Conservation (phyloP, 177 flowering plant species). For the Tripterygium wilfordii region DNA sequence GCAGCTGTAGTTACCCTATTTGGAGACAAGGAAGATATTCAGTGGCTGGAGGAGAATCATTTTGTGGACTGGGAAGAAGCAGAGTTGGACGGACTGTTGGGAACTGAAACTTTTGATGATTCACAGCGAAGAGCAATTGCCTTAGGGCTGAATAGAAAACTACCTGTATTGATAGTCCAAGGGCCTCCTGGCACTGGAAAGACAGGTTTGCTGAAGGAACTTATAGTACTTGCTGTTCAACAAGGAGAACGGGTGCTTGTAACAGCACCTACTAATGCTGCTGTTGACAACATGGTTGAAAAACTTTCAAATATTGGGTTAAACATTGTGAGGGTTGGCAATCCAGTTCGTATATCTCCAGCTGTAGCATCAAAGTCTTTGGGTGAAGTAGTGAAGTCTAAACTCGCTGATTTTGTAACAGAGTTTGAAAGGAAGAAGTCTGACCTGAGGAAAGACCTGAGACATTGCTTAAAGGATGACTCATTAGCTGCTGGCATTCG, state of each 20-base stretch:
- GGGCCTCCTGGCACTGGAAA: constrained; percentile 98
- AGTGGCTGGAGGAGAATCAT: constrained; percentile 54
- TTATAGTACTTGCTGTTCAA: constrained; percentile 62
- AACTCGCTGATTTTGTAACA: constrained; percentile 43
- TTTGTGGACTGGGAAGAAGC: constrained; percentile 57
- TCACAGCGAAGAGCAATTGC: constrained; percentile 73
- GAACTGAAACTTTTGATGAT: constrained; percentile 37
- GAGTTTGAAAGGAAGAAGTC: constrained; percentile 82
- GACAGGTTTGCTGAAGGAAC: constrained; percentile 69
- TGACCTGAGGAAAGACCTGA: constrained; percentile 69
- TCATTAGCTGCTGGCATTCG: constrained; percentile 94
- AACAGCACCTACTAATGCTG: constrained; percentile 99
- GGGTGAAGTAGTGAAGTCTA: constrained; percentile 61
- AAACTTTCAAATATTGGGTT: constrained; percentile 58
- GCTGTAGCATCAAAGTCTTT: constrained; percentile 82
- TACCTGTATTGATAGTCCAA: constrained; percentile 64
- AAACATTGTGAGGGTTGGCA: constrained; percentile 82
- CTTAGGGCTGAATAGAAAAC: constrained; percentile 71
- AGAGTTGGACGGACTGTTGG: constrained; percentile 26
- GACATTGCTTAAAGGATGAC: constrained; percentile 76
- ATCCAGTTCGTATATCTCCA: constrained; percentile 81
- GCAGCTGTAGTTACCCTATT: constrained; percentile 71
- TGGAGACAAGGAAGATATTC: constrained; percentile 70
- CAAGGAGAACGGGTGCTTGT: constrained; percentile 90
- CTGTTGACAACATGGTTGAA: constrained; percentile 92